Conservation (phyloP, 768 basidiomycete genomes). For the Atractiella rhizophila region DNA sequence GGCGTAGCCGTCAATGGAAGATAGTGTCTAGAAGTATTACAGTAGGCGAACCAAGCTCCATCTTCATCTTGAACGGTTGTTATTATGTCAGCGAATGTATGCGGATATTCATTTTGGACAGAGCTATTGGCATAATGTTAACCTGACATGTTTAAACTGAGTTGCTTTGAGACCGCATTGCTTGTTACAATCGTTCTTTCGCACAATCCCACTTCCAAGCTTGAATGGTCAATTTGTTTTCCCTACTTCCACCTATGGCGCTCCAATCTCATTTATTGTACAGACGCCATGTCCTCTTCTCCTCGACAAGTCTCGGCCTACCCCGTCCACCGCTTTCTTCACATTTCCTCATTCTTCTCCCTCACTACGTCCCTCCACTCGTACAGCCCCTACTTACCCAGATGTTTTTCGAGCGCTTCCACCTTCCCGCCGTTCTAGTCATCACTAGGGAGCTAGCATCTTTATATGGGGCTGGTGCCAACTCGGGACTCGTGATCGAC, state of each 20-base stretch:
- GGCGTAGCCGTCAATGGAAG: no score
- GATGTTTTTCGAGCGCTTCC: conserved; percentile 78
- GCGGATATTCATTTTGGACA: no score
- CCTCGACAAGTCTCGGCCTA: conserved; percentile 40
- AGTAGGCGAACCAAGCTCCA: no score
- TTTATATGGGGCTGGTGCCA: conserved; percentile 45
- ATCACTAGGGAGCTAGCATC: conserved; percentile 64
- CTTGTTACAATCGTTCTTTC: no score
- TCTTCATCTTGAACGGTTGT: no score
- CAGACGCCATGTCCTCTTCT: conserved; percentile 70
- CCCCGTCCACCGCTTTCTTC: conserved; percentile 69
- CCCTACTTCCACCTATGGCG: neutral
- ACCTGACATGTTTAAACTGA: no score
- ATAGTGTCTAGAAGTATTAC: no score
- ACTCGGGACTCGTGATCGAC: conserved; percentile 56
- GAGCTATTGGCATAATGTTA: no score
- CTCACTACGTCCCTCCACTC: conserved; percentile 37
- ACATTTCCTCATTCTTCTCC: conserved; percentile 49
- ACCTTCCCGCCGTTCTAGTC: conserved; percentile 54
- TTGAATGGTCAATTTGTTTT: neutral
- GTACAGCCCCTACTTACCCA: conserved; percentile 51
- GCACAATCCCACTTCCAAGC: neutral
- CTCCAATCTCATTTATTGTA: conserved; percentile 1
- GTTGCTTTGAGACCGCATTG: no score
- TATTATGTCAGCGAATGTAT: no score